phyloP scores from a whole-genome alignment of 2,329 filamentous ascomycete genomes.

The Periconia macrospinosa region DNA sequence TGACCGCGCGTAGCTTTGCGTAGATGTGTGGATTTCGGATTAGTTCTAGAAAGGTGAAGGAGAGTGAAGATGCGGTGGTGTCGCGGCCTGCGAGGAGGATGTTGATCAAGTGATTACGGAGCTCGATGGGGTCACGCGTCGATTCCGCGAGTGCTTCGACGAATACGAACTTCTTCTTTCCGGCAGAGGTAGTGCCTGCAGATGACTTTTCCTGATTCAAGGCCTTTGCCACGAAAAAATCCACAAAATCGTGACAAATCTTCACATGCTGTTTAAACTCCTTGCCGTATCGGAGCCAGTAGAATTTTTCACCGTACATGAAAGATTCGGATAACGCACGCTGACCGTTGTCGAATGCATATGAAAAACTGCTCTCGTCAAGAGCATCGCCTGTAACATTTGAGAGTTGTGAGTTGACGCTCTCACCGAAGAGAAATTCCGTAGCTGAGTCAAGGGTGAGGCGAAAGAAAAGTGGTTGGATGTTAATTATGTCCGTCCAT shows the following conservation, averaged over 20 bases:
- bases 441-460: conserved; percentile 44
- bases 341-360: conserved; percentile 27
- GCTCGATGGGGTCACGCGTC: conserved; percentile 66
- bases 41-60: conserved; percentile 63
- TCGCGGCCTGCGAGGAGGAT: conserved; percentile 83
- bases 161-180: conserved; percentile 66
- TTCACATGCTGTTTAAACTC: conserved; percentile 32
- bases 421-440: conserved; percentile 42
- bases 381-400: conserved; percentile 13
- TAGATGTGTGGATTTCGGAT: conserved; percentile 42
- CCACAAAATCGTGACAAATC: conserved; percentile 29
- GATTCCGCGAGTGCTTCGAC: conserved; percentile 78
- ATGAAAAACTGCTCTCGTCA: conserved; percentile 24
- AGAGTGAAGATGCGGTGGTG: conserved; percentile 79
- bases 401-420: conserved; percentile 31
- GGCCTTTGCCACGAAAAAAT: conserved; percentile 27
- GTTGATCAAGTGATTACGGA: conserved; percentile 81
- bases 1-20: conserved; percentile 38
- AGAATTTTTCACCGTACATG: conserved; percentile 29
- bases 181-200: conserved; percentile 11
- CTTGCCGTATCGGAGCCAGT: conserved; percentile 33
- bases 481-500: conserved; percentile 33
- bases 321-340: conserved; percentile 10
- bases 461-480: conserved; percentile 45
- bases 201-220: conserved; percentile 18